phyloP scores from a whole-genome alignment of 176 grass and related monocot species.

The Triticum aestivum region IWGSC_CS_RefSeq_v2.1 NC_057796.1:145598989-145599488 shows the following conservation, averaged over 20 bases:
- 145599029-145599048: neutral
- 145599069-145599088: neutral
- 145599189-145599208: slow-evolving; percentile 70
- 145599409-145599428: neutral
- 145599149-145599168: slow-evolving; percentile 66
- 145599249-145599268: neutral
- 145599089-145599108: neutral
- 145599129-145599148: slow-evolving; percentile 13
- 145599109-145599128: slow-evolving; percentile 6
- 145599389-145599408: neutral
- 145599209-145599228: slow-evolving; percentile 86
- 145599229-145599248: slow-evolving; percentile 84
- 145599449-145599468: neutral
- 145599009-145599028: neutral
- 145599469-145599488: neutral
- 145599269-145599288: neutral
- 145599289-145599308: neutral
- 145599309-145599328: neutral
- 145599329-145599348: neutral
- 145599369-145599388: neutral
- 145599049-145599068: neutral
- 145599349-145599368: neutral
- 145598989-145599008: neutral
- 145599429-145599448: neutral
- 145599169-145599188: slow-evolving; percentile 98